Evolutionary conservation across 495 filamentous ascomycete genomes (phyloP).

Genomic region (Parathielavia hyrcaniae): DNA sequence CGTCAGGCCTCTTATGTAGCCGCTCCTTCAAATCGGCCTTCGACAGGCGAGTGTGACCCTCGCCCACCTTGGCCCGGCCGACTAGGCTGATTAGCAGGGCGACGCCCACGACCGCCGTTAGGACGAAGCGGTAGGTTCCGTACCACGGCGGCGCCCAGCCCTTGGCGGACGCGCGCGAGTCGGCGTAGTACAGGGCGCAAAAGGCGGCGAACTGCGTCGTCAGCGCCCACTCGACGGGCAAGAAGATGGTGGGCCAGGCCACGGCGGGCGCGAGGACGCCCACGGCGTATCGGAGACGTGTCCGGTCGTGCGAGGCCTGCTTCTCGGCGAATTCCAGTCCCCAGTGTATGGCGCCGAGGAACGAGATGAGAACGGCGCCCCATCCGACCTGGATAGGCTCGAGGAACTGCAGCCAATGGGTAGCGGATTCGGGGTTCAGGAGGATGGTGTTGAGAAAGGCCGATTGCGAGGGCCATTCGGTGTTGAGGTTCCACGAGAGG

Average conservation of each 20-base stretch:
- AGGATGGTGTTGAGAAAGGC: constrained; percentile 46
- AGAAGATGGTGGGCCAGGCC: constrained; percentile 87
- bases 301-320: constrained; percentile 29
- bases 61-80: constrained; percentile 76
- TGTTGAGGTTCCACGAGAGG: constrained; percentile 74
- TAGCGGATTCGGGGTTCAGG: constrained; percentile 64
- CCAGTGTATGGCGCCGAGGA: constrained; percentile 96
- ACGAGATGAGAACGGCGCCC: constrained; percentile 90
- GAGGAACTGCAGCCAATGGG: constrained; percentile 66
- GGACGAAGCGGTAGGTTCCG: constrained; percentile 84
- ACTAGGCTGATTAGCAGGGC: constrained; percentile 83
- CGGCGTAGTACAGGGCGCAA: constrained; percentile 81
- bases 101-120: constrained; percentile 87
- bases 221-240: constrained; percentile 82
- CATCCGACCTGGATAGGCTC: constrained; percentile 92
- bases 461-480: constrained; percentile 55
- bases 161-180: constrained; percentile 62
- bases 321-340: constrained; percentile 61
- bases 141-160: constrained; percentile 95
- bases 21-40: constrained; percentile 57
- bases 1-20: neutral
- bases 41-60: constrained; percentile 41
- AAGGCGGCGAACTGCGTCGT: constrained; percentile 88
- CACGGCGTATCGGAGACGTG: constrained; percentile 63
- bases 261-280: constrained; percentile 76